Evolutionary conservation across 1,284 basidiomycete species (phyloP).

Genomic region (Crocinoboletus sp.): DNA sequence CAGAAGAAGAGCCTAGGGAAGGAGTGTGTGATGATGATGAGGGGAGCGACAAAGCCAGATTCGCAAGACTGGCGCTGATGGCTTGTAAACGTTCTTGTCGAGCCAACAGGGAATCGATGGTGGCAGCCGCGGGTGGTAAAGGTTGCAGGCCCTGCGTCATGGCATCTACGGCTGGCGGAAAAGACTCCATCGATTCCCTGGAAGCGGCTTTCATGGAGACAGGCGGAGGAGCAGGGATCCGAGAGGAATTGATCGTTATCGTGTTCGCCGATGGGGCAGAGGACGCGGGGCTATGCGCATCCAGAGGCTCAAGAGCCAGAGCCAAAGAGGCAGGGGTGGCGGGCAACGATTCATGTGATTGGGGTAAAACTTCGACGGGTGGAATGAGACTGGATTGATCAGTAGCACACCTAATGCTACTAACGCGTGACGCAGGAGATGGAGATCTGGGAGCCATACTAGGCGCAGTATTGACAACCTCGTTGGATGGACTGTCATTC

Average conservation of each 20-base stretch:
- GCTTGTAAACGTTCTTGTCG: constrained; percentile 16
- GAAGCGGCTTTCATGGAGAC: neutral
- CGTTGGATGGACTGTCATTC: constrained; percentile 1
- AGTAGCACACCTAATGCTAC: neutral
- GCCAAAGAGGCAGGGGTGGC: constrained; percentile 8
- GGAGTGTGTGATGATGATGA: constrained; percentile 5
- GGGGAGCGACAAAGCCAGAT: constrained; percentile 6
- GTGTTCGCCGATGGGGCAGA: neutral
- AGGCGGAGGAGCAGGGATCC: neutral
- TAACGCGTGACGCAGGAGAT: neutral
- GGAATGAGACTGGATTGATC: constrained; percentile 23
- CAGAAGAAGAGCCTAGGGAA: constrained; percentile 2
- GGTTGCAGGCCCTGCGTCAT: constrained; percentile 1
- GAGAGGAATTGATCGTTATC: neutral
- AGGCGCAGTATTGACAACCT: neutral
- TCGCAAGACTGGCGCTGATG: constrained; percentile 16
- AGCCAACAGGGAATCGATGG: constrained; percentile 9
- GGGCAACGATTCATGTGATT: constrained; percentile 17
- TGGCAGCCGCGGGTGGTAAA: neutral
- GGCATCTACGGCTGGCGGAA: constrained; percentile 1
- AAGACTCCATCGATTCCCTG: neutral
- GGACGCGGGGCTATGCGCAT: neutral
- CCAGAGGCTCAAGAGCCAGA: neutral
- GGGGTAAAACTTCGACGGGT: constrained; percentile 27
- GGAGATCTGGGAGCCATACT: neutral